Conservation (phyloP, 768 basidiomycete genomes). For the Chalciporus pseudorubinellus region DNA sequence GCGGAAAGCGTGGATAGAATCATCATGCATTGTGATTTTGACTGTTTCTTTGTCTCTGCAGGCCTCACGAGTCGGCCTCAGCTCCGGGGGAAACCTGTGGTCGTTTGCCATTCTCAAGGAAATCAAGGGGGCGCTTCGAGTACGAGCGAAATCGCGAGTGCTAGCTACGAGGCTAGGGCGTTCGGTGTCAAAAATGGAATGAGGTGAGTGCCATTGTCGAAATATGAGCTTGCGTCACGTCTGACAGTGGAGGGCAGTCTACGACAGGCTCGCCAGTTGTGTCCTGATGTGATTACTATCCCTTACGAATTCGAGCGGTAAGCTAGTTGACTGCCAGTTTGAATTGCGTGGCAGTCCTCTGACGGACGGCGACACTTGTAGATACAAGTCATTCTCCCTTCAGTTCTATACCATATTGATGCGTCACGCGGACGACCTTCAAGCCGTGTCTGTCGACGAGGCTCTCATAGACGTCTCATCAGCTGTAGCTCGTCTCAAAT, state of each 20-base stretch:
- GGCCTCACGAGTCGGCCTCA: conserved; percentile 78
- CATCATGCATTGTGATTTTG: conserved; percentile 94
- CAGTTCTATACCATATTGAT: conserved; percentile 93
- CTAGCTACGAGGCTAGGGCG: conserved; percentile 88
- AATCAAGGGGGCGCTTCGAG: conserved; percentile 67
- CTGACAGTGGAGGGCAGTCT: conserved; percentile 44
- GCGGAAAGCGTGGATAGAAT: conserved; percentile 52
- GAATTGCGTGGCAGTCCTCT: neutral
- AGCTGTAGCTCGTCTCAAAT: conserved; percentile 42
- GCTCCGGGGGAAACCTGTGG: conserved; percentile 82
- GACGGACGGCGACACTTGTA: conserved; percentile 28
- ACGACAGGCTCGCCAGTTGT: conserved; percentile 75
- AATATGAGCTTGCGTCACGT: neutral
- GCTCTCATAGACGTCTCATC: conserved; percentile 87
- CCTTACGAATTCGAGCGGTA: conserved; percentile 93
- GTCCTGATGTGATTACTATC: conserved; percentile 69
- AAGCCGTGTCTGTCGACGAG: conserved; percentile 96
- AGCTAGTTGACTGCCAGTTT: conserved; percentile 15
- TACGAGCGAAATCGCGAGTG: conserved; percentile 93
- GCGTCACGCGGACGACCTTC: conserved; percentile 83
- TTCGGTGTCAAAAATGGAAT: conserved; percentile 93
- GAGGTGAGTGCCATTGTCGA: conserved; percentile 54
- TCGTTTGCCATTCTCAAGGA: conserved; percentile 94
- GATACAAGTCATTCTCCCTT: conserved; percentile 81
- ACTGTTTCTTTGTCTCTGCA: conserved; percentile 96